Conservation (phyloP, 2,329 filamentous ascomycete species). For the Fusarium sp. region DNA sequence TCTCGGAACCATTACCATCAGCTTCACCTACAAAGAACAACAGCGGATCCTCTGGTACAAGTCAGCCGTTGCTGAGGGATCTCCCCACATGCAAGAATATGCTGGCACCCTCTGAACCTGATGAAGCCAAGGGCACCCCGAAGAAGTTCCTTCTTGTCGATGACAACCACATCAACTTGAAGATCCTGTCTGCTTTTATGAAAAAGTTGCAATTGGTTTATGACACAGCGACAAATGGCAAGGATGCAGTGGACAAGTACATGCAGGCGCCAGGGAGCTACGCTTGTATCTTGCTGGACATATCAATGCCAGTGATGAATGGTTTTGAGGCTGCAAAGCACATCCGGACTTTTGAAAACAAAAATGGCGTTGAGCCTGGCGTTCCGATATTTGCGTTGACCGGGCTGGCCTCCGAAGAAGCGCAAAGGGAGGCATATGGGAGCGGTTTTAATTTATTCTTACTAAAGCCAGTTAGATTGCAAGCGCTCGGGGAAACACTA, state of each 20-base stretch:
- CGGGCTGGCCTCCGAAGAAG: neutral
- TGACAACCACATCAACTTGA: conserved; percentile 11
- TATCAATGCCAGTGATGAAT: conserved; percentile 2
- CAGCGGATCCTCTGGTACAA: no score
- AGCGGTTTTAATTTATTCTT: neutral
- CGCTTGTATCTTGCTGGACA: neutral
- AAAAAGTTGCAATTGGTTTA: neutral
- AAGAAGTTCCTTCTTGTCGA: conserved; percentile 6
- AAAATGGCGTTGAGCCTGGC: neutral
- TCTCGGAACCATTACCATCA: no score
- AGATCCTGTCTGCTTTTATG: neutral
- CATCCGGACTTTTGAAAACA: neutral
- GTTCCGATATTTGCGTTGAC: neutral
- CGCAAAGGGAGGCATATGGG: neutral
- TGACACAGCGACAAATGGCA: neutral
- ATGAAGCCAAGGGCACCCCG: neutral
- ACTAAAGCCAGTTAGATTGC: no score
- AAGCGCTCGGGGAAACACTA: no score
- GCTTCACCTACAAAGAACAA: no score
- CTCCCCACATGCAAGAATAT: no score
- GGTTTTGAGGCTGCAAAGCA: neutral
- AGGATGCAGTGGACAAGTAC: conserved; percentile 3
- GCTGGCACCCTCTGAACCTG: no score
- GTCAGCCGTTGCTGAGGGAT: no score
- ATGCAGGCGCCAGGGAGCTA: neutral